Evolutionary conservation across 2,329 filamentous ascomycete species (phyloP), one percentile per base, ranked within the genome.

Genomic region (Diaporthe helianthi): DNA sequence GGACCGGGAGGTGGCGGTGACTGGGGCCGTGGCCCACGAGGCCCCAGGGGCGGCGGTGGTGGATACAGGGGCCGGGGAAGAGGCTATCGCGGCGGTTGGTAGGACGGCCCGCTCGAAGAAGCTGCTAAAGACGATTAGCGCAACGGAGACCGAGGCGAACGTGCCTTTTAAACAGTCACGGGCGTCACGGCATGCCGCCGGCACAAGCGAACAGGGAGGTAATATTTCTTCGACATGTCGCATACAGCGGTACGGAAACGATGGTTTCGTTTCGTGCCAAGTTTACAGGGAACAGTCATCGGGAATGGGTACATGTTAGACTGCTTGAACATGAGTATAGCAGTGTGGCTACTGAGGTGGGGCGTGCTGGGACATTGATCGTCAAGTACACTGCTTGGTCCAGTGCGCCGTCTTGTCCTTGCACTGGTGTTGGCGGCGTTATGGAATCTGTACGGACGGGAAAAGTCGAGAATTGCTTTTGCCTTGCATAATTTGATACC

Each of bases 71-170:
- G 80, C 41, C 75, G 77, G 31, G 75, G 78, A 38, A 73, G 83
- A 22, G 80, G 86, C 67, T 83, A 85, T 19, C 86, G 83, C 73
- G 80, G 85, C 3, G 81, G 83, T 31, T 85, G 84, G 84, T 86
- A 76, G 70, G 26, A n/a, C 19, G 4, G 15, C 29, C 3, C 4
- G 33, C 29, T 12, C 29, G 31, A 67, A 22, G n/a, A 33, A 22
- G 5, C n/a, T 12, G 26, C 29, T 22, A 6, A 36, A 29, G 2
- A 4, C 58, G n/a, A 36, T 12, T 49, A 49, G 44, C 44, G 19
- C 19, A 5, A 12, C 3, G 3, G 36, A 33, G 0, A 6, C n/a
- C 29, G 7, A 36, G 44, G 7, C 29, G 29, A 41, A 49, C 13
- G 19, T 47, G n/a, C 2, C 41, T 17, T 19, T n/a, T 10, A 41